Evolutionary conservation across 352 stramenopile genomes (phyloP).

Genomic region (Plasmopara viticola): DNA sequence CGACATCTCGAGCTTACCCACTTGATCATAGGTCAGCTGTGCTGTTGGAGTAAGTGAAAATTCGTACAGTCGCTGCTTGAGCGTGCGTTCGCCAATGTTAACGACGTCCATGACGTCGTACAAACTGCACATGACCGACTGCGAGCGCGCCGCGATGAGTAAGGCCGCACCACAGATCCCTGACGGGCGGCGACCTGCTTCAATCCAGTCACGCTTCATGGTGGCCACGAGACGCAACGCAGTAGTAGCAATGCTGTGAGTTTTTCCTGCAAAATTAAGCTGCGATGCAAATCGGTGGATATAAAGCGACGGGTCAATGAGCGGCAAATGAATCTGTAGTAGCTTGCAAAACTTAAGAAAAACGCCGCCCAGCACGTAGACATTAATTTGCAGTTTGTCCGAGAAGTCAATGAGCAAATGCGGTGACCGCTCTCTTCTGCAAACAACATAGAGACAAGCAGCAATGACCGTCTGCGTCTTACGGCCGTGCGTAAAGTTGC

Average conservation of each 20-base stretch:
- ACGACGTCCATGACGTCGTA: slow-evolving; percentile 89
- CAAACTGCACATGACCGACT: slow-evolving; percentile 88
- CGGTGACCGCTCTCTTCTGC: slow-evolving; percentile 95
- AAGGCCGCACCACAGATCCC: slow-evolving; percentile 96
- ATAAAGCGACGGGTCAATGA: slow-evolving; percentile 98
- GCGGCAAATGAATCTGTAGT: slow-evolving; percentile 94
- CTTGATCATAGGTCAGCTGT: slow-evolving; percentile 93
- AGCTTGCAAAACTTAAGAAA: slow-evolving; percentile 91
- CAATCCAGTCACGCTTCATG: slow-evolving; percentile 99
- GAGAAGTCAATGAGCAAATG: slow-evolving; percentile 99
- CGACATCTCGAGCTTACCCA: slow-evolving; percentile 86
- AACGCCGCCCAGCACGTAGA: slow-evolving; percentile 81
- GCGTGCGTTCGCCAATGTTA: slow-evolving; percentile 94
- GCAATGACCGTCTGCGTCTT: slow-evolving; percentile 95
- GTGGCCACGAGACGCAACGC: slow-evolving; percentile 92
- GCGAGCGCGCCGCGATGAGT: slow-evolving; percentile 94
- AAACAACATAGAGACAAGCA: slow-evolving; percentile 98
- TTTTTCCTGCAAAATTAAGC: slow-evolving; percentile 94
- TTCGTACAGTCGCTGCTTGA: slow-evolving; percentile 94
- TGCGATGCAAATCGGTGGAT: slow-evolving; percentile 97
- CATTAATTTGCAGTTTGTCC: slow-evolving; percentile 96
- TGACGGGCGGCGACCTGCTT: slow-evolving; percentile 92
- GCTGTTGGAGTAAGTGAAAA: slow-evolving; percentile 95
- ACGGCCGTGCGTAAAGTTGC: slow-evolving; percentile 96
- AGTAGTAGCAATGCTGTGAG: slow-evolving; percentile 91